Base-by-base conservation (phyloP, 2,329 filamentous ascomycete species). In the Diaporthe capsici region DNA sequence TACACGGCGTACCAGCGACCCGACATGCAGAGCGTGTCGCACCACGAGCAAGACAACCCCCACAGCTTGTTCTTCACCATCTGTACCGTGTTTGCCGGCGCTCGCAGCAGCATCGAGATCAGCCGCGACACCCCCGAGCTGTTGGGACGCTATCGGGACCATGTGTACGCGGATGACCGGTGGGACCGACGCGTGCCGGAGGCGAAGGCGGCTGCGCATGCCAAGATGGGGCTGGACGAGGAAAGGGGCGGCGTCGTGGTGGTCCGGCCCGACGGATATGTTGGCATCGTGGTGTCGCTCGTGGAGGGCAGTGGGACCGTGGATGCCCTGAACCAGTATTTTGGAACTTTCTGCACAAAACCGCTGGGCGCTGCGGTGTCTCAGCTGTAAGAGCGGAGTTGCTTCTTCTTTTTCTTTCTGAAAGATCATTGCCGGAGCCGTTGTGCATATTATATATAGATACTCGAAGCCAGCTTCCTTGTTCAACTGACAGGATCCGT, bases 131-230 rank as follows among this genome's bases (percentile, higher is more conserved):
- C 96, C 2, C 96, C 96, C 0, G 87, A 88, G 28, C 81, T 94
- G 2, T 88, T 98, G 74, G 91, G 90, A 7, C 89, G 94, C 73
- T 98, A 98, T 83, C 88, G 92, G 67, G 93, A 95, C 80, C 94
- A 97, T 80, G 88, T 98, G 49, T 98, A 98, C 81, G 94, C 95
- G 1, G 96, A 98, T 80, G 95, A 98, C 83, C 88, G 94, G 65
- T 92, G 91, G 86, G 94, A 97, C 82, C 87, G 89, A 58, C 88
- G 91, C 9, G 92, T 95, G 0, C 92, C 93, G 0, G 87, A 93
- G 28, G 93, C 94, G 1, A 88, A 88, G 79, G 95, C 93, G 7
- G 89, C 94, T 3, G 95, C 95, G 7, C 96, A 98, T 84, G 92
- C 93, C 57, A 98, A 98, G 88, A 93, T 98, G 88, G 96, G 96